Evolutionary conservation across 192 early-diverging fungal genomes (phyloP).

Genomic region (Coemansia sp.): DNA sequence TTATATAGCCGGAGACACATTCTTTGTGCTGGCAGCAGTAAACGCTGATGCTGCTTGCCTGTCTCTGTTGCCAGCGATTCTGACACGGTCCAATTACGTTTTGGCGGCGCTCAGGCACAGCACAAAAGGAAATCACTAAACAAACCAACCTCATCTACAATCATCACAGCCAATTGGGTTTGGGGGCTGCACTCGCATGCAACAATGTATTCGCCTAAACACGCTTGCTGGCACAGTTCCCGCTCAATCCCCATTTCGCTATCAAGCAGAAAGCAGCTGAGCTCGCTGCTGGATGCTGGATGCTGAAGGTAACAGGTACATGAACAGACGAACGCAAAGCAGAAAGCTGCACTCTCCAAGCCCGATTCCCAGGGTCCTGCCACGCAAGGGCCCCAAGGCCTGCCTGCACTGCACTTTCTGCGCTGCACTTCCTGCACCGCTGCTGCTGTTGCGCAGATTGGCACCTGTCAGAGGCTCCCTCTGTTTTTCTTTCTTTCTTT

Average conservation of each 20-base stretch:
- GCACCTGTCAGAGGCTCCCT: not conserved
- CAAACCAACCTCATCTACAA: not conserved
- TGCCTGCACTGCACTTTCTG: not conserved
- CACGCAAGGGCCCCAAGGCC: not conserved
- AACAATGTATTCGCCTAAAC: conserved; percentile 5
- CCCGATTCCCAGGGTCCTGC: not conserved
- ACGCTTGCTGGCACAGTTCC: not conserved
- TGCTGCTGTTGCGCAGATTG: not conserved
- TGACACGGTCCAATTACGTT: not conserved
- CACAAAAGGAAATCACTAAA: not conserved
- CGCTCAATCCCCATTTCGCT: not conserved
- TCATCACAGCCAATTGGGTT: conserved; percentile 15
- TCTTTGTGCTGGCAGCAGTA: conserved; percentile 4
- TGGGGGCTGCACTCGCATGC: conserved; percentile 16
- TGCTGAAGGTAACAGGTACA: too few relatives aligned
- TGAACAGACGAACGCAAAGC: not conserved
- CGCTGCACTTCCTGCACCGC: too few relatives aligned
- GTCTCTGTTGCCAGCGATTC: not conserved
- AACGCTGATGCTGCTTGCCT: not conserved
- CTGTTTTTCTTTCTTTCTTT: not conserved
- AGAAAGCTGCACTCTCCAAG: not conserved
- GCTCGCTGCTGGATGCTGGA: not conserved
- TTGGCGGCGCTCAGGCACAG: conserved; percentile 2
- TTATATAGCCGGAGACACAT: conserved; percentile 4
- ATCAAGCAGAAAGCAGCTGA: not conserved